Evolutionary conservation across 83 land plant genomes (phyloP).

Genomic region (Picea abies): DNA sequence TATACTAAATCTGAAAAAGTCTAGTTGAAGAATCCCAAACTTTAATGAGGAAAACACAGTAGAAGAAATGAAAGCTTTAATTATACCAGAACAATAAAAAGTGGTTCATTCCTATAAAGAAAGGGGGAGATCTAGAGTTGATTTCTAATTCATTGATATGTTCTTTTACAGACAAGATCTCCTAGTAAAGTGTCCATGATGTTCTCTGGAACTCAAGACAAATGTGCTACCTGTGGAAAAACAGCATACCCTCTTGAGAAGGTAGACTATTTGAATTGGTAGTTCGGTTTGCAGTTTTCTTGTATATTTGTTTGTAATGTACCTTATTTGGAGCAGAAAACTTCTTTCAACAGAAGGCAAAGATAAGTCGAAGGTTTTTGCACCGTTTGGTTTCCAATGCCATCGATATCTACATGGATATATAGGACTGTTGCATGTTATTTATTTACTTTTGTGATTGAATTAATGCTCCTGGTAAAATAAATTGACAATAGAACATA

Average conservation of each 20-base stretch:
- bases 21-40: too few relatives aligned
- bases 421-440: neutral
- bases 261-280: conserved; percentile 32
- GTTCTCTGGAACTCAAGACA: conserved; percentile 86
- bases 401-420: neutral
- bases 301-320: neutral
- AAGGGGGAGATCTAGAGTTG: too few relatives aligned
- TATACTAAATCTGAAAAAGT: neutral
- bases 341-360: neutral
- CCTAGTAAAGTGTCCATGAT: conserved; percentile 61
- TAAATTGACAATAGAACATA: neutral
- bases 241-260: conserved; percentile 82
- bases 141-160: neutral
- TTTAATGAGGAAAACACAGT: too few relatives aligned
- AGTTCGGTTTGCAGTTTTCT: neutral
- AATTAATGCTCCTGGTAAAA: neutral
- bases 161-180: conserved; percentile 42
- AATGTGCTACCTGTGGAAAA: conserved; percentile 71
- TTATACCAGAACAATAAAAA: too few relatives aligned
- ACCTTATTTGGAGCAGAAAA: too few relatives aligned
- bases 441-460: neutral
- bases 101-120: neutral
- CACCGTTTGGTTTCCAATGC: neutral
- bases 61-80: too few relatives aligned
- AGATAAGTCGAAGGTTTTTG: neutral